phyloP scores from a whole-genome alignment of 768 basidiomycete genomes.

The Trametes punicea region DNA sequence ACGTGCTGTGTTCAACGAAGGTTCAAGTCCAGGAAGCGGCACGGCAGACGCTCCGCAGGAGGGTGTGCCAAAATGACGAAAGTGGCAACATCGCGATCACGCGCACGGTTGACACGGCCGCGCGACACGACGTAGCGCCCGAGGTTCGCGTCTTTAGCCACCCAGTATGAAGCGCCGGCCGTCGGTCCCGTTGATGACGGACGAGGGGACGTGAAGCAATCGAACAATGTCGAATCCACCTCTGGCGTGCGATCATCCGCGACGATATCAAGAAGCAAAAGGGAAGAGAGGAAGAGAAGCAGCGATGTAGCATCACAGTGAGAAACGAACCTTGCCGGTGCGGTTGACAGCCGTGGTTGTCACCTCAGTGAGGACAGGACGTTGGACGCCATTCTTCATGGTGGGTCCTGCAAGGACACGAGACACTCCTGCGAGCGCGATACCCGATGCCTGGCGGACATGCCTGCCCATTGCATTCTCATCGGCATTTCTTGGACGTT shows the following conservation, averaged over 20 bases:
- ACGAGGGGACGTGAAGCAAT: neutral
- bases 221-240: neutral
- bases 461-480: constrained; percentile 76
- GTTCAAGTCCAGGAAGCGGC: neutral
- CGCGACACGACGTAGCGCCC: constrained; percentile 14
- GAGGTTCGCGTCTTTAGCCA: neutral
- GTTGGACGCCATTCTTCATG: constrained; percentile 54
- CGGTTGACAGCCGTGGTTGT: constrained; percentile 74
- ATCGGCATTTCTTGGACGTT: constrained; percentile 66
- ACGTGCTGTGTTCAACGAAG: neutral
- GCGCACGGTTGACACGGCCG: neutral
- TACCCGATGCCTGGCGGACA: constrained; percentile 57
- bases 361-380: constrained; percentile 79
- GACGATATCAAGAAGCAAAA: neutral
- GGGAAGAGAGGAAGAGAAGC: neutral
- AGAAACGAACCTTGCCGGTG: constrained; percentile 48
- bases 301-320: constrained; percentile 4
- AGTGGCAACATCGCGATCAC: constrained; percentile 20
- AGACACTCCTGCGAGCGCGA: constrained; percentile 42
- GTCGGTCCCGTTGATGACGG: neutral
- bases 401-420: constrained; percentile 42
- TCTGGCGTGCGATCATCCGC: neutral
- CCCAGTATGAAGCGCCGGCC: neutral
- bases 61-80: constrained; percentile 1
- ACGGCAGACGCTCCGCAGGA: neutral